A percentile compares a stretch with the other conserved stretches of the same genome.
These are phyloP conservation scores for Blastosporella zonata DNA, from an alignment of 1,284 basidiomycete species.

Conservation along the genomic window DNA sequence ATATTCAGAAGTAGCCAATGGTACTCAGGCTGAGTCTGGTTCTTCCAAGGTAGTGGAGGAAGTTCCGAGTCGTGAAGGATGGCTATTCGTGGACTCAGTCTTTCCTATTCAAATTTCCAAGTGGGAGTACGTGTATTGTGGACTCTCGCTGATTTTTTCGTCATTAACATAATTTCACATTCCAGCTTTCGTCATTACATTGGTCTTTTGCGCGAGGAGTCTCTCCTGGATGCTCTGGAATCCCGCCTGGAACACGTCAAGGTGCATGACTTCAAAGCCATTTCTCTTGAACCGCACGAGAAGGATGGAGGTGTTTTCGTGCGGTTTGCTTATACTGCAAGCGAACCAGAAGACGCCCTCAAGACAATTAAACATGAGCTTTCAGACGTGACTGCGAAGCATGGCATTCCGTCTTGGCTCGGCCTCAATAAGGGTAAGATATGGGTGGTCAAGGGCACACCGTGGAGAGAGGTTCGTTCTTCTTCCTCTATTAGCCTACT, in stretches of 20 bases:
- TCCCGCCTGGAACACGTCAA: constrained; percentile 49
- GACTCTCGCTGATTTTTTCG: background rate
- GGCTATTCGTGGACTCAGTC: constrained; percentile 41
- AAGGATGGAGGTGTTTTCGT: constrained; percentile 91
- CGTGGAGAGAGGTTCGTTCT: constrained; percentile 76
- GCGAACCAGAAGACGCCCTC: constrained; percentile 39
- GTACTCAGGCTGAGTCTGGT: background rate
- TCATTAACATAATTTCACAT: background rate
- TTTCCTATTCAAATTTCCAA: constrained; percentile 39
- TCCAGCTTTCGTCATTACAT: constrained; percentile 57
- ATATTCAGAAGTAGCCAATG: constrained; percentile 5
- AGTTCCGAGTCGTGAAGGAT: constrained; percentile 29
- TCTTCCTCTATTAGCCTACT: constrained; percentile 4
- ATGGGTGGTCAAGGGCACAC: constrained; percentile 80
- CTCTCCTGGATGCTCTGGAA: constrained; percentile 46
- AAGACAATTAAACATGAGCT: constrained; percentile 48
- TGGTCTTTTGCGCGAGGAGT: constrained; percentile 54
- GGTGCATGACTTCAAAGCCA: constrained; percentile 52
- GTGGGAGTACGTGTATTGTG: constrained; percentile 37
- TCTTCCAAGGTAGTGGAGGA: background rate
- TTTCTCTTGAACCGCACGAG: constrained; percentile 56
- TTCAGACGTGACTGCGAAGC: constrained; percentile 36
- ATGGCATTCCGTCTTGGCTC: constrained; percentile 64
- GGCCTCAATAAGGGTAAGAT: constrained; percentile 53
- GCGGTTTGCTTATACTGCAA: constrained; percentile 61